phyloP scores from a whole-genome alignment of 805 yeast genomes.

The Hanseniaspora lachancei region DNA sequence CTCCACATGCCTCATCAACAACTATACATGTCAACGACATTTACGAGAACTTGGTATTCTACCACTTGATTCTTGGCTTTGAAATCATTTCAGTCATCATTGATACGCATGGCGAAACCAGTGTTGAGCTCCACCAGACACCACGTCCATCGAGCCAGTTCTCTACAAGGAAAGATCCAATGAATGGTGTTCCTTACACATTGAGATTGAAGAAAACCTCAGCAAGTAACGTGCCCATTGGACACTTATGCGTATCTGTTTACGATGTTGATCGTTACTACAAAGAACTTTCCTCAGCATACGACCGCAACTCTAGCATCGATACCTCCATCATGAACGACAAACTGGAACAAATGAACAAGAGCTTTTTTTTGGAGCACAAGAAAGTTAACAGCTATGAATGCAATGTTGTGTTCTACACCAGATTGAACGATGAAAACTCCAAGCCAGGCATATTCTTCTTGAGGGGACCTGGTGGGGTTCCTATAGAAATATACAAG shows the following conservation, averaged over 20 bases:
- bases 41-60: background rate
- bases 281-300: conserved; percentile 32
- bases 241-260: conserved; percentile 86
- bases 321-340: background rate
- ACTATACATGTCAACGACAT: background rate
- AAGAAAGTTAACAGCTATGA: too few species aligned
- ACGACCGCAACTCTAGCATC: background rate
- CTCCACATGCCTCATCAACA: background rate
- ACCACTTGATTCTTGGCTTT: background rate
- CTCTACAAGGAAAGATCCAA: background rate
- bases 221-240: conserved; percentile 39
- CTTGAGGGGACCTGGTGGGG: conserved; percentile 88
- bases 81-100: background rate
- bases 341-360: background rate
- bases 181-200: background rate
- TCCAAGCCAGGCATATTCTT: conserved; percentile 78
- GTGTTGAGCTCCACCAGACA: background rate
- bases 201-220: background rate
- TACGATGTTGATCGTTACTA: conserved; percentile 50
- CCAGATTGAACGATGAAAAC: conserved; percentile 76
- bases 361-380: too few species aligned
- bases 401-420: conserved; percentile 46
- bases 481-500: conserved; percentile 85
- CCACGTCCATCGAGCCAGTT: background rate
- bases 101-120: background rate